These are phyloP conservation scores for Xenosphaeropsis pyriputrescens DNA, from an alignment of 2,329 filamentous ascomycete species.

Conservation along the genomic window DNA sequence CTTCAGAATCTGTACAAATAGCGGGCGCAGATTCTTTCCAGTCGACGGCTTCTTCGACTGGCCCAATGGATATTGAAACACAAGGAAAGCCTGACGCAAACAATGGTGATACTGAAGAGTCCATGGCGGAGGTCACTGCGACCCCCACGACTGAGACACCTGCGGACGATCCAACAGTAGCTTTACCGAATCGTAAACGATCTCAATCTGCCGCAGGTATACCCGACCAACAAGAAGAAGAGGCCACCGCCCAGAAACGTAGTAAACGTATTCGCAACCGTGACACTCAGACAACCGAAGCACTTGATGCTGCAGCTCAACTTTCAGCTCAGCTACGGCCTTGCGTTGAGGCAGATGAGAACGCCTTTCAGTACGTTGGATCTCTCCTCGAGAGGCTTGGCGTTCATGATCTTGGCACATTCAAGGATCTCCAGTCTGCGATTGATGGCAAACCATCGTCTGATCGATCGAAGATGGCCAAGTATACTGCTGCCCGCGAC, in stretches of 20 bases:
- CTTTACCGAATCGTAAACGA: conserved; percentile 33
- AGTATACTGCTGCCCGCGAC: conserved; percentile 18
- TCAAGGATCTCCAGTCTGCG: conserved; percentile 12
- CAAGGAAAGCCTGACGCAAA: background rate
- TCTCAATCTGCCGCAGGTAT: conserved; percentile 48
- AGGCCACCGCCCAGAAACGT: conserved; percentile 40
- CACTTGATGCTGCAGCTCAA: conserved; percentile 33
- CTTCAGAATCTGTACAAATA: no score
- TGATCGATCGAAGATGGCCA: conserved; percentile 7
- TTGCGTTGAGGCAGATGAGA: conserved; percentile 13
- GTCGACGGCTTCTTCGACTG: background rate
- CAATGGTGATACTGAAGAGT: background rate
- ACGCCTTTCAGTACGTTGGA: conserved; percentile 15
- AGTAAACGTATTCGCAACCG: conserved; percentile 51
- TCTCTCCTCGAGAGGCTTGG: conserved; percentile 13
- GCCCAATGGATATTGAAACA: background rate
- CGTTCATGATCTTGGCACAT: conserved; percentile 15
- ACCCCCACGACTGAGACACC: conserved; percentile 1
- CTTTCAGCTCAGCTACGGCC: conserved; percentile 36
- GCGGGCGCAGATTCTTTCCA: background rate
- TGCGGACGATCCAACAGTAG: conserved; percentile 1
- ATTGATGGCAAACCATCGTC: conserved; percentile 6
- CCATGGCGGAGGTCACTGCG: background rate
- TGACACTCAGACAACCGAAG: conserved; percentile 37
- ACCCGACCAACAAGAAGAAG: conserved; percentile 38